phyloP scores from a whole-genome alignment of 2,329 filamentous ascomycete species.

The Malbranchea zuffiana region DNA sequence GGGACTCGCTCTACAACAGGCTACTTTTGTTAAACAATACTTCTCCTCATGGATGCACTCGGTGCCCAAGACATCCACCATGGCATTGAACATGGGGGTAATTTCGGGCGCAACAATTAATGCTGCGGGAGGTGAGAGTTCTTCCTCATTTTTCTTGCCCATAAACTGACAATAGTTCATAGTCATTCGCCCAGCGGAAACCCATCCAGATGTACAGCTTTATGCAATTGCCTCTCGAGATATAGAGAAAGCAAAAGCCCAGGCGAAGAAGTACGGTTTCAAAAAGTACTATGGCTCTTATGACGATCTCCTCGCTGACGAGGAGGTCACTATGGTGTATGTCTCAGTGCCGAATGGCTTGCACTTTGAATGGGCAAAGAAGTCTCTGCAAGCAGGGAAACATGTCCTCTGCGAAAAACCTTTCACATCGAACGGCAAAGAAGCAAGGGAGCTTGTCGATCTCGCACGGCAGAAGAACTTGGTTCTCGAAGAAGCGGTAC shows the following conservation, averaged over 20 bases:
- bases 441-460: conserved; percentile 38
- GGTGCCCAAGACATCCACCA: conserved; percentile 7
- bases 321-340: conserved; percentile 41
- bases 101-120: conserved; percentile 10
- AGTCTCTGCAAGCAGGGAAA: conserved; percentile 22
- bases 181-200: conserved; percentile 38
- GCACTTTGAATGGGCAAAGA: conserved; percentile 37
- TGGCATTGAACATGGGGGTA: conserved; percentile 11
- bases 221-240: conserved; percentile 45
- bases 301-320: conserved; percentile 16
- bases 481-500: conserved; percentile 43
- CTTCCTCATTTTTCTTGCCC: background rate
- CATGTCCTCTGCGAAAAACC: conserved; percentile 25
- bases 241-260: conserved; percentile 35
- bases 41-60: conserved; percentile 8
- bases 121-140: conserved; percentile 7
- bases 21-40: conserved; percentile 11
- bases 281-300: conserved; percentile 29
- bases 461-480: conserved; percentile 28
- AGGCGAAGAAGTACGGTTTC: conserved; percentile 43
- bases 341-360: conserved; percentile 36
- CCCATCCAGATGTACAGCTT: conserved; percentile 45
- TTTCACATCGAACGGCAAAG: conserved; percentile 20
- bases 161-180: background rate
- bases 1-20: conserved; percentile 5